phyloP scores from a whole-genome alignment of 2,329 filamentous ascomycete genomes.

The Fusarium temperatum region DNA sequence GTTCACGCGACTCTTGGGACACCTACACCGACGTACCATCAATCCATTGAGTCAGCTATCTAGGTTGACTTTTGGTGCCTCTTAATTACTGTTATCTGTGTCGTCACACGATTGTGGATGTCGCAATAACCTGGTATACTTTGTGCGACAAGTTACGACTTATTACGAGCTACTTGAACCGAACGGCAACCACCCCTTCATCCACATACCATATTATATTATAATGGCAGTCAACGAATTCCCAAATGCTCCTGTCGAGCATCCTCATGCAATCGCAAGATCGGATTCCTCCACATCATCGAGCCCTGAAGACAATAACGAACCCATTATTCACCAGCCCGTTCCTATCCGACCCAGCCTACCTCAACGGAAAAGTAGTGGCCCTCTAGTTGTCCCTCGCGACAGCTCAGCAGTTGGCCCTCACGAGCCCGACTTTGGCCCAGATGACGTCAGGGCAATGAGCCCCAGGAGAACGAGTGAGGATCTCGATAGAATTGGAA shows the following conservation, averaged over 20 bases:
- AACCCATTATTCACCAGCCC: slow-evolving; percentile 58
- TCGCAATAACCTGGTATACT: slow-evolving; percentile 6
- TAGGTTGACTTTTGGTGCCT: background rate
- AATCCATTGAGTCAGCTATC: background rate
- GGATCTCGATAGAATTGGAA: slow-evolving; percentile 87
- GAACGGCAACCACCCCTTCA: background rate
- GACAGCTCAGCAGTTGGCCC: slow-evolving; percentile 79
- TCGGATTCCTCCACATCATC: slow-evolving; percentile 49
- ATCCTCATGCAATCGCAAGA: slow-evolving; percentile 49
- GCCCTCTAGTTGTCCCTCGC: slow-evolving; percentile 82
- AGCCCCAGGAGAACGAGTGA: slow-evolving; percentile 90
- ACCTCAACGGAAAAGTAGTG: slow-evolving; percentile 79
- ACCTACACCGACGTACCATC: slow-evolving; percentile 12
- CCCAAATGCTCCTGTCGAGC: slow-evolving; percentile 36
- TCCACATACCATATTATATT: background rate
- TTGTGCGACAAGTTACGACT: slow-evolving; percentile 22
- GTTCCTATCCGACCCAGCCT: slow-evolving; percentile 71
- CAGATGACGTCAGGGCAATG: slow-evolving; percentile 92
- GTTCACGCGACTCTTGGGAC: slow-evolving; percentile 17
- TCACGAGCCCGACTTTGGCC: slow-evolving; percentile 78
- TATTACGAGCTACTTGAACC: background rate
- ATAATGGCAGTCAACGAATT: slow-evolving; percentile 40
- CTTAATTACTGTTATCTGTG: background rate
- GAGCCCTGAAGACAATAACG: slow-evolving; percentile 48
- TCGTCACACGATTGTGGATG: slow-evolving; percentile 6